Evolutionary conservation across 768 basidiomycete genomes (phyloP), one percentile per base, ranked within the genome.

Genomic region (Arthromyces matolae): DNA sequence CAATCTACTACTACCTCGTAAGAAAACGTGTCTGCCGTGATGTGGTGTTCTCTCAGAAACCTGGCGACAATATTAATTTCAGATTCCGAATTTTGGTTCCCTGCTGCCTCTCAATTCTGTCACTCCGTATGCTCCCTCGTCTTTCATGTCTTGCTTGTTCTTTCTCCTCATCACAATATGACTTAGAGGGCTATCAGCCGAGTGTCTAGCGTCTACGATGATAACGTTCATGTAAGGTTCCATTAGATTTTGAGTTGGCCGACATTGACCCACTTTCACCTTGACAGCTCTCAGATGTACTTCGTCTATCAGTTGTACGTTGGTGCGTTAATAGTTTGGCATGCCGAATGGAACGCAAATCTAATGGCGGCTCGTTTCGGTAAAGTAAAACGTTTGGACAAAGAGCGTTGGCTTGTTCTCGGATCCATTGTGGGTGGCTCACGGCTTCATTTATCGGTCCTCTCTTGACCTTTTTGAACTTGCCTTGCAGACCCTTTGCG

Each of bases 51-150:
- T 18, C 16, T 3, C 19, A 40, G 0, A 24, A 19, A 5, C 16
- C 39, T 45, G 16, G 6, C 4, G 27, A 27, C 8, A 8, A 5
- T 29, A 8, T 14, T 4, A 14, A 27, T n/a, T 43, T 43, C 37
- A 76, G 75, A 64, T 76, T 5, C 75, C 73, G 1, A 62, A 72
- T 48, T 76, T 68, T 42, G 75, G 75, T 5, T 71, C 71, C 0
- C 51, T 71, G 24, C 31, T 51, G 13, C 73, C 69, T 2, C 61
- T 76, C 8, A 51, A 50, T n/a, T 64, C 63, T 13, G 62, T 74
- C 7, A 75, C 71, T 0, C 64, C 64, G 72, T 73, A 49, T 36
- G 69, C 59, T 51, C 19, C 34, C 58, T 58, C 42, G 49, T n/a
- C n/a, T n/a, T n/a, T n/a, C 56, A 20, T 23, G n/a, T n/a, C 33